phyloP scores from a whole-genome alignment of 768 basidiomycete genomes.

The Panus rudis region DNA sequence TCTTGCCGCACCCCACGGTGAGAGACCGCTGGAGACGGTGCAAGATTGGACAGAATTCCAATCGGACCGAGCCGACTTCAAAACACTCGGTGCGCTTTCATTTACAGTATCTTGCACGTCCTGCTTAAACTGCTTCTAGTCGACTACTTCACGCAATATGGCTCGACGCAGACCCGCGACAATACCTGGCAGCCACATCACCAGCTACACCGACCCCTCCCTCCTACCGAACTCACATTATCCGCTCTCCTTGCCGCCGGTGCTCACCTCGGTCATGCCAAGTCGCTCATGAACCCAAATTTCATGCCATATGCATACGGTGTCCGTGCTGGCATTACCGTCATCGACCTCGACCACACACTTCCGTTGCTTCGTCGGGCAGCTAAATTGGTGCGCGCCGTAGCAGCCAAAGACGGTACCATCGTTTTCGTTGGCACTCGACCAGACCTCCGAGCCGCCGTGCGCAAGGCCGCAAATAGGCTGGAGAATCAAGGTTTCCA shows the following conservation, averaged over 20 bases:
- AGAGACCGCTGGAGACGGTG: constrained; percentile 33
- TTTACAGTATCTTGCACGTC: constrained; percentile 1
- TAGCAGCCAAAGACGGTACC: constrained; percentile 75
- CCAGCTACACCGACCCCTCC: constrained; percentile 50
- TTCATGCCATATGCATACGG: constrained; percentile 93
- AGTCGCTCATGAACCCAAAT: constrained; percentile 79
- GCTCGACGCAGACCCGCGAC: constrained; percentile 67
- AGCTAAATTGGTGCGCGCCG: constrained; percentile 75
- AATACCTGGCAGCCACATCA: constrained; percentile 73
- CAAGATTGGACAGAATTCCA: constrained; percentile 66
- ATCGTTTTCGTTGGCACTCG: constrained; percentile 90
- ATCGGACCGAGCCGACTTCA: constrained; percentile 46
- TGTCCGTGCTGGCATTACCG: constrained; percentile 77
- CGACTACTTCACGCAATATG: constrained; percentile 57
- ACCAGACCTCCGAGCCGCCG: constrained; percentile 65
- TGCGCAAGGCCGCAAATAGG: constrained; percentile 73
- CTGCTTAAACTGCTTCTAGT: constrained; percentile 33
- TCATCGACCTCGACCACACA: constrained; percentile 94
- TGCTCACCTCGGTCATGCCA: constrained; percentile 89
- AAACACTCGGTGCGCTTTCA: constrained; percentile 42
- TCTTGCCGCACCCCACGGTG: no score
- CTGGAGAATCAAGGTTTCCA: constrained; percentile 77
- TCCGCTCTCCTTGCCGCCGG: constrained; percentile 90
- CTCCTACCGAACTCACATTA: constrained; percentile 61
- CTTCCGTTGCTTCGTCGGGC: constrained; percentile 88